Percentiles rank a stretch among this genome's conserved stretches.
Conservation (phyloP, 352 stramenopile genomes). For the Globisporangium irregulare region DNA sequence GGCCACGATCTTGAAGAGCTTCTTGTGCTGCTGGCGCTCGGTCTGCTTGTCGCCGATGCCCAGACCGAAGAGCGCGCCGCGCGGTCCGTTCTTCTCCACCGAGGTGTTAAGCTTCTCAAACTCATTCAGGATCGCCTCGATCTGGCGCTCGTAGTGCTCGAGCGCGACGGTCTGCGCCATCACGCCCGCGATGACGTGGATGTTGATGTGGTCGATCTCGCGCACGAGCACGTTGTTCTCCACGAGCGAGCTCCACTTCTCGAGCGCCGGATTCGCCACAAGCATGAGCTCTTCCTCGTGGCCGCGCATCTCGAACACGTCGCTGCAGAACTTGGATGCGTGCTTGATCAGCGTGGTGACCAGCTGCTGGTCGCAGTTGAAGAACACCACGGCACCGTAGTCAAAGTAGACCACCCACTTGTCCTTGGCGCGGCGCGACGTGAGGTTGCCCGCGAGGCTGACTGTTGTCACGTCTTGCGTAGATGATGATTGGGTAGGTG, state of each 20-base stretch:
- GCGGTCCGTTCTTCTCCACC: slow-evolving; percentile 73
- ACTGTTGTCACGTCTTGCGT: slow-evolving; percentile 38
- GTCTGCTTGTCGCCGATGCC: slow-evolving; percentile 44
- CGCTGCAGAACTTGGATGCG: slow-evolving; percentile 69
- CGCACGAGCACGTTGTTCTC: slow-evolving; percentile 83
- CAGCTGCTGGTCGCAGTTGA: slow-evolving; percentile 85
- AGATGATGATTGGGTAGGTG: not conserved
- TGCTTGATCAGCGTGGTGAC: slow-evolving; percentile 74
- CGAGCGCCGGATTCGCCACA: slow-evolving; percentile 56
- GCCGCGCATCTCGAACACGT: slow-evolving; percentile 74
- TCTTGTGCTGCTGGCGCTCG: slow-evolving; percentile 74
- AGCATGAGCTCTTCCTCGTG: slow-evolving; percentile 81
- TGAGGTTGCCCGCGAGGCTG: slow-evolving; percentile 51
- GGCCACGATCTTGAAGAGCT: slow-evolving; percentile 90
- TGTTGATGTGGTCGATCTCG: slow-evolving; percentile 82
- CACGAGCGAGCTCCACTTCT: slow-evolving; percentile 78
- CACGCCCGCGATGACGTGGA: slow-evolving; percentile 93
- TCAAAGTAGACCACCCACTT: slow-evolving; percentile 92
- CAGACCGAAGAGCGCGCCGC: slow-evolving; percentile 63
- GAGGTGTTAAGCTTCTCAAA: slow-evolving; percentile 94
- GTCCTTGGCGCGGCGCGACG: slow-evolving; percentile 81
- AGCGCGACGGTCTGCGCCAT: slow-evolving; percentile 95
- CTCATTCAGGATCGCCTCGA: slow-evolving; percentile 93
- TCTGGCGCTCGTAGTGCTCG: slow-evolving; percentile 95
- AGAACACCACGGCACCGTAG: slow-evolving; percentile 92